Percentiles rank a stretch among this genome's conserved stretches.
phyloP scores from a whole-genome alignment of 2,329 filamentous ascomycete genomes.

The Pseudocercospora macadamiae region DNA sequence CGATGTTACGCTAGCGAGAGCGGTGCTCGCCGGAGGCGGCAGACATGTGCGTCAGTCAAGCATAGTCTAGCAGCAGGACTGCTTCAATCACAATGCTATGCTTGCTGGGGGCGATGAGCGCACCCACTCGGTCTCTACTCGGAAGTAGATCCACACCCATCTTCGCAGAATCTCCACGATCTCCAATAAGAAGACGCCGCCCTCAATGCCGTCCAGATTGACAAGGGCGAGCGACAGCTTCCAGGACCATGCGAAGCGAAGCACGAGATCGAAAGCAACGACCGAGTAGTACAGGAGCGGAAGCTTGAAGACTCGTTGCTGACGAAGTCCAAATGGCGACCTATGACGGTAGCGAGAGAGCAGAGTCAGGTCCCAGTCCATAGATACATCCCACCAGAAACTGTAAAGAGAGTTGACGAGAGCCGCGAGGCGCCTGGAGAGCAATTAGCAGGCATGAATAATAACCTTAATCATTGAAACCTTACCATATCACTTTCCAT shows the following conservation, averaged over 20 bases:
- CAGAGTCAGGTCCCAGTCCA: slow-evolving; percentile 93
- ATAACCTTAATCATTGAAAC: background rate
- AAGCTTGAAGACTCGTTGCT: slow-evolving; percentile 71
- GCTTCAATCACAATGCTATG: slow-evolving; percentile 16
- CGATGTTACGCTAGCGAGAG: background rate
- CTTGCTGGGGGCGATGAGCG: slow-evolving; percentile 17
- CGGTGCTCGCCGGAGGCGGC: background rate
- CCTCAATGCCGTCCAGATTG: slow-evolving; percentile 83
- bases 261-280: slow-evolving; percentile 74
- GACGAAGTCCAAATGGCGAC: slow-evolving; percentile 77
- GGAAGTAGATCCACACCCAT: slow-evolving; percentile 97
- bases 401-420: slow-evolving; percentile 85
- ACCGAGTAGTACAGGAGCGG: slow-evolving; percentile 80
- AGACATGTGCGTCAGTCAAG: background rate
- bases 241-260: slow-evolving; percentile 89
- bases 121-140: slow-evolving; percentile 90
- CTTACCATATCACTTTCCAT: slow-evolving; percentile 27
- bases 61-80: background rate
- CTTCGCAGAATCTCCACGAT: slow-evolving; percentile 82
- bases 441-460: slow-evolving; percentile 4
- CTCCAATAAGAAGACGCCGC: slow-evolving; percentile 85
- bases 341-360: slow-evolving; percentile 66
- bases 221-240: slow-evolving; percentile 83
- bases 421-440: slow-evolving; percentile 31
- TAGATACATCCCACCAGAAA: slow-evolving; percentile 98